Conservation (phyloP, 1,284 basidiomycete species). For the Rhodotorula sp. region DNA sequence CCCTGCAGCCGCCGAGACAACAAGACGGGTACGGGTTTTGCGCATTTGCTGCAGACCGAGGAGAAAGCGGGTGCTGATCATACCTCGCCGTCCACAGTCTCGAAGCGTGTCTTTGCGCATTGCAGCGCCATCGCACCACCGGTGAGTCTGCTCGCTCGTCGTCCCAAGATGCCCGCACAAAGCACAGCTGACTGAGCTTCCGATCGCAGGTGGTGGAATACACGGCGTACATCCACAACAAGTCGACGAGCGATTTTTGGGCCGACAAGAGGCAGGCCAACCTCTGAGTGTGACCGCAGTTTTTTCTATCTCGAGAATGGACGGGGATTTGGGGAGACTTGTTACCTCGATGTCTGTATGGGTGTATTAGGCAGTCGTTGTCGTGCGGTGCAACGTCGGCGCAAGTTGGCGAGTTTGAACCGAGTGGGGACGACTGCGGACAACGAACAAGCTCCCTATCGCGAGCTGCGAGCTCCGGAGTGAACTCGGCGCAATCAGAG, state of each 20-base stretch:
- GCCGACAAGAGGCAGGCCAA: conserved; percentile 17
- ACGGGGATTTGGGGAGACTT: too few species aligned
- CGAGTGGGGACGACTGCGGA: too few species aligned
- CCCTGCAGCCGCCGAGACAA: conserved; percentile 26
- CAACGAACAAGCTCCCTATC: too few species aligned
- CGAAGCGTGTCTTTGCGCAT: conserved; percentile 35
- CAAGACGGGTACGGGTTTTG: conserved; percentile 16
- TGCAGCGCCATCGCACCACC: conserved; percentile 35
- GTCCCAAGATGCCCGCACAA: too few species aligned
- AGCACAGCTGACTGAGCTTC: background rate
- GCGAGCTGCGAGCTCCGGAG: too few species aligned
- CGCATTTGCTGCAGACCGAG: too few species aligned
- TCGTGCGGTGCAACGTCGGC: too few species aligned
- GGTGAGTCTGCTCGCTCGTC: background rate
- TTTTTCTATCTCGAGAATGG: background rate
- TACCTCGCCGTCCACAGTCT: conserved; percentile 16
- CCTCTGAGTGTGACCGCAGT: background rate
- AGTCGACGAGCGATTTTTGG: conserved; percentile 33
- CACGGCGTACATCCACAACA: conserved; percentile 12
- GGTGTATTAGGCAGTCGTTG: background rate
- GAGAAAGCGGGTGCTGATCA: background rate
- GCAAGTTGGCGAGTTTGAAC: too few species aligned
- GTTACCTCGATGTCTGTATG: background rate
- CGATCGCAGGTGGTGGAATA: conserved; percentile 29
- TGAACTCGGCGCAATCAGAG: too few species aligned